These are phyloP conservation scores for Cercospora berteroae DNA, from an alignment of 2,329 filamentous ascomycete species.

Conservation along the genomic window DNA sequence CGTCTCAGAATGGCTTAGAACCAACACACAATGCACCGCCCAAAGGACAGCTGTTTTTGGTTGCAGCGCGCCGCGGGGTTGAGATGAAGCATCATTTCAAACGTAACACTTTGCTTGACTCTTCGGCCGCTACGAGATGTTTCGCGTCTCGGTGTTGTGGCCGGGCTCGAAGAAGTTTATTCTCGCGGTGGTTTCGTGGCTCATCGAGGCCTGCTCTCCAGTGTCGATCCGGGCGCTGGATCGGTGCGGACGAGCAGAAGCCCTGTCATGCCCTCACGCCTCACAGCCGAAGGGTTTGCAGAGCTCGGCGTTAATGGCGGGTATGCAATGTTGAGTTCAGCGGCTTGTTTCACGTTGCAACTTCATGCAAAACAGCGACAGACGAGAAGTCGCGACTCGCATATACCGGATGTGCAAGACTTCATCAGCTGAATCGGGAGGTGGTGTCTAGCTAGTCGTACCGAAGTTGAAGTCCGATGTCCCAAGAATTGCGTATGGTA, in stretches of 20 bases:
- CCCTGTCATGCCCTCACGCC: background rate
- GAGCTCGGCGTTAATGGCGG: background rate
- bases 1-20: background rate
- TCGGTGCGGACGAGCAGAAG: constrained; percentile 11
- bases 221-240: constrained; percentile 17
- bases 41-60: background rate
- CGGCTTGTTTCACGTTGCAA: background rate
- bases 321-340: background rate
- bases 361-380: background rate
- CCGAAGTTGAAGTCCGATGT: background rate
- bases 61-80: background rate
- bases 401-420: background rate
- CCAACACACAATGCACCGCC: background rate
- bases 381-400: background rate
- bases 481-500: background rate
- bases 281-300: background rate
- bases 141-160: background rate
- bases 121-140: constrained; percentile 1
- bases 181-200: constrained; percentile 9
- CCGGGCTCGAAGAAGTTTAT: background rate
- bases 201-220: constrained; percentile 9
- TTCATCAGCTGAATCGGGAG: background rate
- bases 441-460: background rate
- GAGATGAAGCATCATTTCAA: background rate
- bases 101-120: background rate